Evolutionary conservation across 2,329 filamentous ascomycete species (phyloP).

Genomic region (Zymoseptoria pseudotritici): DNA sequence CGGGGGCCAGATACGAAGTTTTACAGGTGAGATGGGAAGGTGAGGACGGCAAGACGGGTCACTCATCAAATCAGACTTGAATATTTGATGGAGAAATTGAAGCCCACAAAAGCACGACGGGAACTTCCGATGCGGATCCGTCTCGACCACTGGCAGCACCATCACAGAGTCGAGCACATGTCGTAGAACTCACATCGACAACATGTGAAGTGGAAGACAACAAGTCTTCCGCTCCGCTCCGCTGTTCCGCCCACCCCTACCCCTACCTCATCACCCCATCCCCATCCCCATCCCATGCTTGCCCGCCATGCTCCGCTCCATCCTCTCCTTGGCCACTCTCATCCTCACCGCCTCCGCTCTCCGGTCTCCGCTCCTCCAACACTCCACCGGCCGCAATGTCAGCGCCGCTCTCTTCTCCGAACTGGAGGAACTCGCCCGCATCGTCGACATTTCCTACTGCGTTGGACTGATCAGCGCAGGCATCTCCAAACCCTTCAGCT

Average conservation of each 20-base stretch:
- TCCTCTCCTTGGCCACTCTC: conserved; percentile 14
- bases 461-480: conserved; percentile 79
- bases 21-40: too few species aligned
- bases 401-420: conserved; percentile 64
- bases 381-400: conserved; percentile 37
- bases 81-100: too few species aligned
- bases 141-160: too few species aligned
- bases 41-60: too few species aligned
- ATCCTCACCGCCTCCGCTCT: conserved; percentile 10
- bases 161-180: too few species aligned
- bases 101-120: too few species aligned
- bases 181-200: too few species aligned
- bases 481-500: conserved; percentile 74
- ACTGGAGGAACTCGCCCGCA: conserved; percentile 78
- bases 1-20: too few species aligned
- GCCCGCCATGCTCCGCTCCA: conserved; percentile 14
- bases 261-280: too few species aligned
- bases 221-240: neutral
- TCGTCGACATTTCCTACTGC: conserved; percentile 93
- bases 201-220: too few species aligned
- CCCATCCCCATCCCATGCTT: conserved; percentile 20
- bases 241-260: neutral
- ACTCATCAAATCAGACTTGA: too few species aligned
- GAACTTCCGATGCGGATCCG: too few species aligned
- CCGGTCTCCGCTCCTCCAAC: conserved; percentile 28